Evolutionary conservation across 257 asterid genomes (phyloP).

Genomic region (Parsonsia alboflavescens): DNA sequence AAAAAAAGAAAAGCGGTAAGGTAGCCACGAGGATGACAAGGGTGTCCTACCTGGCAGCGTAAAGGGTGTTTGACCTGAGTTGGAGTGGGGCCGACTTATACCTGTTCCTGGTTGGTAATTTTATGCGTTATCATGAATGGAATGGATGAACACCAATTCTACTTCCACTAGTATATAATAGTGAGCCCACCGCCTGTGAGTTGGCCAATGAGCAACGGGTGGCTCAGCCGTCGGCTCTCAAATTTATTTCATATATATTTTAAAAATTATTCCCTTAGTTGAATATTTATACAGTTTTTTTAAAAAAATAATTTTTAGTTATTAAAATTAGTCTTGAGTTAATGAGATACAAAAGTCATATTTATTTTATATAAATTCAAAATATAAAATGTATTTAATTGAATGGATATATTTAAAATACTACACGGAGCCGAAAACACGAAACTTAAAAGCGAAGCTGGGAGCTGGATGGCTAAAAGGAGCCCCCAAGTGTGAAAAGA

Average conservation of each 20-base stretch:
- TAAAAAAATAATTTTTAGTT: too few relatives aligned
- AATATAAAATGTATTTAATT: too few relatives aligned
- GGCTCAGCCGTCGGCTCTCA: slow-evolving; percentile 1
- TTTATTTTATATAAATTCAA: too few relatives aligned
- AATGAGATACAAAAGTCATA: too few relatives aligned
- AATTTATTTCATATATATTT: too few relatives aligned
- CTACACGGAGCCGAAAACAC: too few relatives aligned
- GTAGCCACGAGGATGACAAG: slow-evolving; percentile 14
- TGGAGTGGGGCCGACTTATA: slow-evolving; percentile 18
- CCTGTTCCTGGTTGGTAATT: slow-evolving; percentile 7
- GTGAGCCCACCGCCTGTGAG: slow-evolving; percentile 7
- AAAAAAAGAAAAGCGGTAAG: not conserved
- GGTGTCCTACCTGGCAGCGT: slow-evolving; percentile 25
- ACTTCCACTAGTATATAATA: not conserved
- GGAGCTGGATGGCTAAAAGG: not conserved
- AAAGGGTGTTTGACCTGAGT: slow-evolving; percentile 14
- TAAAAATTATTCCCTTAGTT: too few relatives aligned
- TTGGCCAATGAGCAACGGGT: not conserved
- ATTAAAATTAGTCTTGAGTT: too few relatives aligned
- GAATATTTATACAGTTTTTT: too few relatives aligned
- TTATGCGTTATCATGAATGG: too few relatives aligned
- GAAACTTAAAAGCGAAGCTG: not conserved
- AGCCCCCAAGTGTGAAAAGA: slow-evolving; percentile 18
- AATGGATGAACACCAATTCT: slow-evolving; percentile 7
- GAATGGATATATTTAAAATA: too few relatives aligned